Evolutionary conservation across 1,139 yeast genomes (phyloP).

Genomic region (Kodamaea fungicola): DNA sequence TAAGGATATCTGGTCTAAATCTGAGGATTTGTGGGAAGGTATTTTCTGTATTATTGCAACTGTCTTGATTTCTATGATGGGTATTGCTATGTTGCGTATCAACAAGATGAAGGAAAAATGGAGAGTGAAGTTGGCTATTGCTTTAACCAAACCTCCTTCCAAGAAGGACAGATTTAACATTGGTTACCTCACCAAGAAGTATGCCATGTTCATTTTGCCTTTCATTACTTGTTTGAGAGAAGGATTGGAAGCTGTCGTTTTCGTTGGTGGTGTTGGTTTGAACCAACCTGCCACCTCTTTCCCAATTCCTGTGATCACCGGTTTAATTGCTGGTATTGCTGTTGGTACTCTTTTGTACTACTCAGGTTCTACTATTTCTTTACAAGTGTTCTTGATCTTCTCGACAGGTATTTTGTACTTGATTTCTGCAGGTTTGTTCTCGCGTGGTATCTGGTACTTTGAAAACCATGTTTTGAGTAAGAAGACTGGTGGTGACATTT

Average conservation of each 20-base stretch:
- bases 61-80: slow-evolving; percentile 25
- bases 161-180: slow-evolving; percentile 15
- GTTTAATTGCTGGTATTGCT: slow-evolving; percentile 31
- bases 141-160: slow-evolving; percentile 20
- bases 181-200: slow-evolving; percentile 27
- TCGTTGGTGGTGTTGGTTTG: slow-evolving; percentile 48
- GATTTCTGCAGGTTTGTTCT: slow-evolving; percentile 44
- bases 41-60: slow-evolving; percentile 23
- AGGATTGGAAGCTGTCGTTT: slow-evolving; percentile 48
- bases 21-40: slow-evolving; percentile 29
- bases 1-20: slow-evolving; percentile 19
- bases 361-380: slow-evolving; percentile 40
- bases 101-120: slow-evolving; percentile 45
- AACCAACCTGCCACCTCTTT: slow-evolving; percentile 36
- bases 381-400: slow-evolving; percentile 39
- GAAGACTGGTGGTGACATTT: slow-evolving; percentile 65
- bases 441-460: slow-evolving; percentile 82
- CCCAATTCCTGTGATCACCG: slow-evolving; percentile 37
- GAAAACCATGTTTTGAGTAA: slow-evolving; percentile 61
- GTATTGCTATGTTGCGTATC: slow-evolving; percentile 26
- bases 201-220: slow-evolving; percentile 40
- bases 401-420: slow-evolving; percentile 43
- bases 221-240: slow-evolving; percentile 44
- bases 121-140: slow-evolving; percentile 47
- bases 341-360: slow-evolving; percentile 38